Evolutionary conservation across 2,329 filamentous ascomycete species (phyloP), one percentile per base, ranked within the genome.

Genomic region (Pseudopyricularia javanii): DNA sequence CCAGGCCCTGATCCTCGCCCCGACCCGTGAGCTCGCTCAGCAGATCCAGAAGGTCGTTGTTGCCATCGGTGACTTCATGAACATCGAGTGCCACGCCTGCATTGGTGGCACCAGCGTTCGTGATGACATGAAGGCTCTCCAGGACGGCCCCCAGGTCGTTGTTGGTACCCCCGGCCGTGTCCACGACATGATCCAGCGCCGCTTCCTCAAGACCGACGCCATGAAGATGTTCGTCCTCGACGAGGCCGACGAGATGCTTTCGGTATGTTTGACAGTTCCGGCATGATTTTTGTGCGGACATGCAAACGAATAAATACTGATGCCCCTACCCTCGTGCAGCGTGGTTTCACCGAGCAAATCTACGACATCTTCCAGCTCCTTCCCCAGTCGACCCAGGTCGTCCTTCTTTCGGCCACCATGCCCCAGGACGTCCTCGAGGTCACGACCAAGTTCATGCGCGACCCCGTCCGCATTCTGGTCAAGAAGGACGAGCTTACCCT

Each of bases 31-130:
- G 78, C 76, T 98, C 59, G 93, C 93, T 47, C 96, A 91, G 28
- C 93, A 98, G 72, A 98, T 98, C 59, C 93, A 98, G 72, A 95
- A 89, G 34, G 93, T 98, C 55, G 87, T 98, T 61, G 95, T 97
- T 83, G 93, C 93, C n/a, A 81, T 98, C n/a, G 93, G 93, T 59
- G 93, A 98, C 71, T 98, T 96, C 76, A 97, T 98, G 93, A 96
- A 96, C 66, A 89, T 98, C 3, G 91, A 98, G 71, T 98, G 93
- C 73, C 93, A 98, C 64, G 91, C 93, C 55, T 98, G 93, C 71
- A 97, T 98, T 63, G 93, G 93, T 60, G 93, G 93, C 56, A 98
- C 93, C 60, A 97, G 95, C 65, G 91, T 98, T 35, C 90, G 93
- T 61, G 93, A 97, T 67, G 93, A 98, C 66, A 98, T 98, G 61